Percentiles rank a stretch among this genome's conserved stretches.
These are phyloP conservation scores for Kockovaella imperatae DNA, from an alignment of 768 basidiomycete genomes.

Conservation along the genomic window DNA sequence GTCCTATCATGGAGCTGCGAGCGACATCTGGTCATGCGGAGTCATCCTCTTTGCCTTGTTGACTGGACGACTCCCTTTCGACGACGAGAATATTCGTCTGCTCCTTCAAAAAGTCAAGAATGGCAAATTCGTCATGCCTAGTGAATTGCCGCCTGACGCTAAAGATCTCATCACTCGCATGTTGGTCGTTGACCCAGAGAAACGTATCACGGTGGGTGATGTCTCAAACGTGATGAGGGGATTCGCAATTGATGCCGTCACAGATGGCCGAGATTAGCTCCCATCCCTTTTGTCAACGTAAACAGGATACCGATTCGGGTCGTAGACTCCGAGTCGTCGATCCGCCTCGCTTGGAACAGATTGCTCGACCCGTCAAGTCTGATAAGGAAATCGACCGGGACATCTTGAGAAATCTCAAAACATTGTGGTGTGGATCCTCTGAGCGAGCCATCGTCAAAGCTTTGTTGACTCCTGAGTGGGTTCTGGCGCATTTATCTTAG, in stretches of 20 bases:
- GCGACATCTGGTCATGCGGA: conserved; percentile 95
- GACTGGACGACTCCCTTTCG: conserved; percentile 85
- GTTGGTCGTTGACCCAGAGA: conserved; percentile 75
- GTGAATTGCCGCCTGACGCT: conserved; percentile 71
- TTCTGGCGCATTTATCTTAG: neutral
- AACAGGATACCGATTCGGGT: conserved; percentile 40
- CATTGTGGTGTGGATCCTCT: conserved; percentile 66
- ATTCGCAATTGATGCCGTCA: conserved; percentile 1
- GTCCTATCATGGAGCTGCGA: conserved; percentile 78
- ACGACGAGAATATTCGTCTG: conserved; percentile 64
- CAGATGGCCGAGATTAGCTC: conserved; percentile 77
- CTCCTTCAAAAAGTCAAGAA: conserved; percentile 78
- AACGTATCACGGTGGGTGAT: conserved; percentile 63
- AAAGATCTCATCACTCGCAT: conserved; percentile 76
- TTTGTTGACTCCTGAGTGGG: conserved; percentile 30
- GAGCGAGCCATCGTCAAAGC: conserved; percentile 37
- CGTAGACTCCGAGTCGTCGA: conserved; percentile 43
- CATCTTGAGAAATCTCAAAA: conserved; percentile 65
- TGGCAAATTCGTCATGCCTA: conserved; percentile 76
- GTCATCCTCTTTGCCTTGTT: conserved; percentile 86
- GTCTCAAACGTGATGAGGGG: conserved; percentile 30
- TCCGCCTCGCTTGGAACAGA: conserved; percentile 59
- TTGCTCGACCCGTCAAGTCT: conserved; percentile 64
- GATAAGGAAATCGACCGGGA: conserved; percentile 66
- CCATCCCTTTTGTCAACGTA: conserved; percentile 71